These are phyloP conservation scores for Colletotrichum trifolii DNA, from an alignment of 2,329 filamentous ascomycete species.

Conservation along the genomic window DNA sequence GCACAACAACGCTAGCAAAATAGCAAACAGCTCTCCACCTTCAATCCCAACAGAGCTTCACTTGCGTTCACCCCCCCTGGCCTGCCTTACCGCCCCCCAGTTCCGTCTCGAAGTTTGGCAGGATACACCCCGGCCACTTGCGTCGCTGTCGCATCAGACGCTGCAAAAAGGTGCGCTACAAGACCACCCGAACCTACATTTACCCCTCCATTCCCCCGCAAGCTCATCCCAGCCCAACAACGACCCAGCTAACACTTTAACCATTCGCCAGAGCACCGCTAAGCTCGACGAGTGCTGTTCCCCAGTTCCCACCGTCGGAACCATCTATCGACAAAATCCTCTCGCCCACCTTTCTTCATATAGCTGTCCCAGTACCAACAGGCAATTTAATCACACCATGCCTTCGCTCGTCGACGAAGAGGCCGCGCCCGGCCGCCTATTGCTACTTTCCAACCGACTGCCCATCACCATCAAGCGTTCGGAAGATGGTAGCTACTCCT, in stretches of 20 bases:
- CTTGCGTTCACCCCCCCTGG: constrained; percentile 9
- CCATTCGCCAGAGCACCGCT: constrained; percentile 24
- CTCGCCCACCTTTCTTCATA: background rate
- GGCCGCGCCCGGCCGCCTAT: constrained; percentile 63
- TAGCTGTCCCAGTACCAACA: background rate
- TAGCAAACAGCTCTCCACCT: constrained; percentile 5
- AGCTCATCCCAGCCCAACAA: constrained; percentile 35
- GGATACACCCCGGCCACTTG: constrained; percentile 19
- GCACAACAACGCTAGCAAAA: too few species aligned
- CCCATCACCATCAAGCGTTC: constrained; percentile 96
- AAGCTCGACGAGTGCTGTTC: constrained; percentile 15
- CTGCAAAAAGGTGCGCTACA: background rate
- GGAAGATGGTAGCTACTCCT: constrained; percentile 90
- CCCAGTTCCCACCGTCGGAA: constrained; percentile 16
- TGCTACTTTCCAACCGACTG: constrained; percentile 93
- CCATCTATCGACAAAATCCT: constrained; percentile 3
- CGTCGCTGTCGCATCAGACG: constrained; percentile 17
- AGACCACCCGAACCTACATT: constrained; percentile 22
- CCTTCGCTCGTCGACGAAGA: constrained; percentile 49
- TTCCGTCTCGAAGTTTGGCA: background rate
- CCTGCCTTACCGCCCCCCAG: background rate
- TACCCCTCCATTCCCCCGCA: constrained; percentile 37
- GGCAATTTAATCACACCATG: constrained; percentile 44
- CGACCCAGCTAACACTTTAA: constrained; percentile 30
- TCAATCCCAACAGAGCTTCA: constrained; percentile 3